Conservation (phyloP, 768 basidiomycete genomes). For the Mycena crocata region DNA sequence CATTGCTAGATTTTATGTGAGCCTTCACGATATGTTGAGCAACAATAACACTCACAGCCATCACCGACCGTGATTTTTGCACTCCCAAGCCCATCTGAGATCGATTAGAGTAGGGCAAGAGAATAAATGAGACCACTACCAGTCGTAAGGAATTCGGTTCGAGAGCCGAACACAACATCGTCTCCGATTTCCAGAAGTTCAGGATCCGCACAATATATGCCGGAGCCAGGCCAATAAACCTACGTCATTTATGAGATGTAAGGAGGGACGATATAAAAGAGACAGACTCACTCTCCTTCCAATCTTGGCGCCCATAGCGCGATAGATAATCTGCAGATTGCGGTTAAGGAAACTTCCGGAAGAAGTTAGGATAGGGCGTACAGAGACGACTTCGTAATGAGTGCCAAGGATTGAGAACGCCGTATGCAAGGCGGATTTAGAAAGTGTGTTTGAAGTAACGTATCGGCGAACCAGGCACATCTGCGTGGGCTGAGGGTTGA, state of each 20-base stretch:
- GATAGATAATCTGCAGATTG: constrained; percentile 47
- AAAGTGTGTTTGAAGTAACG: constrained; percentile 51
- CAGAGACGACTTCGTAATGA: constrained; percentile 59
- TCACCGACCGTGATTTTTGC: constrained; percentile 14
- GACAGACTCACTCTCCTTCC: constrained; percentile 40
- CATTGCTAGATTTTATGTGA: constrained; percentile 46
- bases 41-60: constrained; percentile 20
- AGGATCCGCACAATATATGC: constrained; percentile 57
- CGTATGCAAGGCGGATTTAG: constrained; percentile 46
- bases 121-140: neutral
- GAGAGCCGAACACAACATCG: constrained; percentile 61
- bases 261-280: neutral
- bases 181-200: constrained; percentile 61
- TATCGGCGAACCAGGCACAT: constrained; percentile 45
- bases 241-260: neutral
- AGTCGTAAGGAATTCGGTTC: constrained; percentile 53
- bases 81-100: constrained; percentile 4
- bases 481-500: constrained; percentile 46
- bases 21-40: neutral
- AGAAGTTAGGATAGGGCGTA: constrained; percentile 28
- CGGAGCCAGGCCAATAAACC: constrained; percentile 61
- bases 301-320: constrained; percentile 63
- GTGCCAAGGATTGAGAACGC: constrained; percentile 55
- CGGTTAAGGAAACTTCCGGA: neutral
- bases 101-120: constrained; percentile 43